Percentiles rank a stretch among this genome's conserved stretches.
phyloP scores from a whole-genome alignment of 2,329 filamentous ascomycete species.

The Penicillium janthinellum region DNA sequence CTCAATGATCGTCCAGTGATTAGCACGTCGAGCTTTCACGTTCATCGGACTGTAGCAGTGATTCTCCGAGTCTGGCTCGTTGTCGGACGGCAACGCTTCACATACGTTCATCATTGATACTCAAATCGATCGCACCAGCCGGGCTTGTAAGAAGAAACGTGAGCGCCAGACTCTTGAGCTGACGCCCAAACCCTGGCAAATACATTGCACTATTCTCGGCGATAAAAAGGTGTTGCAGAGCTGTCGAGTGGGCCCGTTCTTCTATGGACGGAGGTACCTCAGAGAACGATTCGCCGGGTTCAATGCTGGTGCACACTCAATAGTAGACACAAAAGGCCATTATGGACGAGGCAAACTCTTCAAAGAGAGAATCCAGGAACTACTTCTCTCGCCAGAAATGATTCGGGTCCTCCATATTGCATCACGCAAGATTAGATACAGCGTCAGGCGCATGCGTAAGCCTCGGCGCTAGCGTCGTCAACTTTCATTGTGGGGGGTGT shows the following conservation, averaged over 20 bases:
- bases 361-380: neutral
- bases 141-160: conserved; percentile 7
- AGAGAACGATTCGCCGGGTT: neutral
- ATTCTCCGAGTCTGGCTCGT: neutral
- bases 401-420: conserved; percentile 6
- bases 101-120: conserved; percentile 33
- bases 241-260: neutral
- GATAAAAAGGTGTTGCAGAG: neutral
- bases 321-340: neutral
- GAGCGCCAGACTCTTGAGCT: conserved; percentile 4
- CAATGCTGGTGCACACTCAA: neutral
- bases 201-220: conserved; percentile 9
- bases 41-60: too few relatives aligned
- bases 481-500: conserved; percentile 18
- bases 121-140: conserved; percentile 27
- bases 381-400: too few relatives aligned
- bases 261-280: neutral
- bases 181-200: conserved; percentile 1
- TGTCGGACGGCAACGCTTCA: neutral
- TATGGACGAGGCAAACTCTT: neutral
- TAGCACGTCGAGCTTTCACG: neutral
- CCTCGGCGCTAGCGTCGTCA: conserved; percentile 29
- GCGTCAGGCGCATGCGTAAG: conserved; percentile 24
- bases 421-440: conserved; percentile 16
- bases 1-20: neutral